Percentiles rank a stretch among this genome's conserved stretches.
Evolutionary conservation across 139 green algal genomes (phyloP).

Genomic region (Chlamydomonas sphaeroides): DNA sequence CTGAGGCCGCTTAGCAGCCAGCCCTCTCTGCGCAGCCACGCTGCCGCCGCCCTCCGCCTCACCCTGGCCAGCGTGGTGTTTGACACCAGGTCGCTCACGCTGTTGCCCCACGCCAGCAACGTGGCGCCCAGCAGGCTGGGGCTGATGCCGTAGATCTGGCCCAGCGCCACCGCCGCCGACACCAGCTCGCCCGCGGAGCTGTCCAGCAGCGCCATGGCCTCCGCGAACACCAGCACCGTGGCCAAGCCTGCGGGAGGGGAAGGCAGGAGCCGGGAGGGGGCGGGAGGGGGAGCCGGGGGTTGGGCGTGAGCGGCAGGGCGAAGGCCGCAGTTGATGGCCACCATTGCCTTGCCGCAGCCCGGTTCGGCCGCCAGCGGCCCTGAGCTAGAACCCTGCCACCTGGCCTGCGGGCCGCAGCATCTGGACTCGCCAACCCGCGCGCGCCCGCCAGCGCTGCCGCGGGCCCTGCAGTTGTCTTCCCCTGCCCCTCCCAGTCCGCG

Average conservation of each 20-base stretch:
- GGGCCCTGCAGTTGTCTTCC: too few species aligned
- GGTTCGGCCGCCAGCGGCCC: too few species aligned
- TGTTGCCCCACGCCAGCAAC: slow-evolving; percentile 74
- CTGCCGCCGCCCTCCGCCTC: neutral
- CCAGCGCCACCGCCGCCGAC: slow-evolving; percentile 36
- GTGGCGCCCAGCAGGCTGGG: slow-evolving; percentile 50
- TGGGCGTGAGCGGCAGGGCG: too few species aligned
- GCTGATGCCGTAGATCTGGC: slow-evolving; percentile 50
- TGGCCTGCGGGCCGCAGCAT: too few species aligned
- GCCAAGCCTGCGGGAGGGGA: slow-evolving; percentile 43
- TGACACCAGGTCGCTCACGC: slow-evolving; percentile 60
- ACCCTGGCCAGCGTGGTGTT: slow-evolving; percentile 64
- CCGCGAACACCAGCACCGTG: slow-evolving; percentile 53
- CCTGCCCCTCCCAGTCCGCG: too few species aligned
- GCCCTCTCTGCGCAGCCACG: too few species aligned
- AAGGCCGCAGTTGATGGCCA: too few species aligned
- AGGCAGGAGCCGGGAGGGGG: neutral
- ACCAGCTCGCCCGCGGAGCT: slow-evolving; percentile 56
- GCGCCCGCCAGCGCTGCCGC: too few species aligned
- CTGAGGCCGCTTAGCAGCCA: too few species aligned
- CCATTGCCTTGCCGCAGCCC: neutral
- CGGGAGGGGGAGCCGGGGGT: neutral
- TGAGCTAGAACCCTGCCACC: too few species aligned
- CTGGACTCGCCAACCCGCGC: too few species aligned
- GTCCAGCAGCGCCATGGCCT: slow-evolving; percentile 60